phyloP scores from a whole-genome alignment of 164 flowering plant genomes.

The Protea cynaroides region DNA sequence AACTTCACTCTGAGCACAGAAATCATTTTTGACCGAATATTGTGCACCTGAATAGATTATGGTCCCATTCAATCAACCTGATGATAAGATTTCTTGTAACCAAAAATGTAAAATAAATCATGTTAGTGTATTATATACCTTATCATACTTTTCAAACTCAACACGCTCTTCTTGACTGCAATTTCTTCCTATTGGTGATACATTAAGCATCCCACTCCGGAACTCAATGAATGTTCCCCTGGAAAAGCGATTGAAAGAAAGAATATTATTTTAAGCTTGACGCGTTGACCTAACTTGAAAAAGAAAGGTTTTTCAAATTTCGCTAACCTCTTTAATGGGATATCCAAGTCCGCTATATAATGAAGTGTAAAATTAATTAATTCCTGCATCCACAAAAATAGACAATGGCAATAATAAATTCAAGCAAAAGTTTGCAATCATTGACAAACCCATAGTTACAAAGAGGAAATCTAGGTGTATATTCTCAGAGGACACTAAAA shows the following conservation, averaged over 20 bases:
- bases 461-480: background rate
- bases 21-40: conserved; percentile 81
- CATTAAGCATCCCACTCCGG: conserved; percentile 95
- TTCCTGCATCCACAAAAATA: too few relatives aligned
- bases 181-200: conserved; percentile 95
- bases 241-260: background rate
- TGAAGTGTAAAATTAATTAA: too few relatives aligned
- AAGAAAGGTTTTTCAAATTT: background rate
- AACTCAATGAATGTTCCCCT: conserved; percentile 99
- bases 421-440: too few relatives aligned
- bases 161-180: conserved; percentile 98
- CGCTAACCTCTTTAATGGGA: conserved; percentile 88
- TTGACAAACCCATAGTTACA: background rate
- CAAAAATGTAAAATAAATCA: too few relatives aligned
- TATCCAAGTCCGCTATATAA: conserved; percentile 96
- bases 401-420: background rate
- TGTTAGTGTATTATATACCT: conserved; percentile 37
- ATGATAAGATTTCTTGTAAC: too few relatives aligned
- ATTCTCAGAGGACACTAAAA: background rate
- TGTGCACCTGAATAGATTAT: conserved; percentile 53
- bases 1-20: conserved; percentile 80
- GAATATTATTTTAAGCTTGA: background rate
- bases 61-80: background rate
- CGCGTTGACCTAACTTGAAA: background rate
- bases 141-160: conserved; percentile 90